A percentile compares a stretch with the other conserved stretches of the same genome.
Evolutionary conservation across 441 rosid species (phyloP).

Genomic region (Brassica balearica): DNA sequence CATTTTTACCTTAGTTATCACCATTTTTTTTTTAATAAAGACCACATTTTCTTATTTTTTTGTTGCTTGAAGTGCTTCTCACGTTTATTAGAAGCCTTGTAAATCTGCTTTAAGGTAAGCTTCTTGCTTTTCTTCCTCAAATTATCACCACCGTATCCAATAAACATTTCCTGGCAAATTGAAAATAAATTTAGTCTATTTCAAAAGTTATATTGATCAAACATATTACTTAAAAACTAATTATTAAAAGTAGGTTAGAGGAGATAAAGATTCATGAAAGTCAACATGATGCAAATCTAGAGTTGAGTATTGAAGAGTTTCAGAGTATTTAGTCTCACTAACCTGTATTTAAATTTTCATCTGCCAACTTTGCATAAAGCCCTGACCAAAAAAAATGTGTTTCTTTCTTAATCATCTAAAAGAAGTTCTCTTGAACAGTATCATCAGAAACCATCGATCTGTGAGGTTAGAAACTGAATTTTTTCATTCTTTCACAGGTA

Average conservation of each 20-base stretch:
- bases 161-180: too few relatives aligned
- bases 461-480: too few relatives aligned
- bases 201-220: too few relatives aligned
- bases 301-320: not conserved
- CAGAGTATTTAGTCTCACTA: not conserved
- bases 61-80: not conserved
- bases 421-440: too few relatives aligned
- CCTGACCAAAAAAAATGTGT: too few relatives aligned
- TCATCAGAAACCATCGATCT: too few relatives aligned
- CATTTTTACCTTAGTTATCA: not conserved
- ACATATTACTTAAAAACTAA: too few relatives aligned
- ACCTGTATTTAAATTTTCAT: not conserved
- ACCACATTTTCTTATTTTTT: not conserved
- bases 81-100: not conserved
- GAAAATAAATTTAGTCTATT: too few relatives aligned
- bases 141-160: too few relatives aligned
- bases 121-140: too few relatives aligned
- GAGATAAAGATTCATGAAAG: not conserved
- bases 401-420: too few relatives aligned
- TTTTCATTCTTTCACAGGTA: not conserved
- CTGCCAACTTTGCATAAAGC: not conserved
- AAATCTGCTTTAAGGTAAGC: not conserved
- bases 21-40: not conserved
- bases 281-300: not conserved
- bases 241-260: not conserved